Conservation (phyloP, 1,139 yeast genomes). For the Kodamaea sp. region DNA sequence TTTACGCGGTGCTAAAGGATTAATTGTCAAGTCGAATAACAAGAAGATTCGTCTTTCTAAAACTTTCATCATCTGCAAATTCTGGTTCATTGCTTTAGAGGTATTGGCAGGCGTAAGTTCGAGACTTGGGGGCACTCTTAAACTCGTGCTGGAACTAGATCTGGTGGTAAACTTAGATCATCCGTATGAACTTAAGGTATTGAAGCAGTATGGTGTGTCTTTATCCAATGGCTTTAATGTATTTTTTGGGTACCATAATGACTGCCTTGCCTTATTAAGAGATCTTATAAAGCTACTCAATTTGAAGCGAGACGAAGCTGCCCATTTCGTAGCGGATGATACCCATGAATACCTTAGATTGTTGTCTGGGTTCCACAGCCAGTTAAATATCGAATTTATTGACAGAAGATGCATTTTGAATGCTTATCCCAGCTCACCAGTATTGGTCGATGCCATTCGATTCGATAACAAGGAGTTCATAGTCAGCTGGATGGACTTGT, state of each 20-base stretch:
- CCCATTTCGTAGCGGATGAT: conserved; percentile 10
- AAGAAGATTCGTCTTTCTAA: conserved; percentile 11
- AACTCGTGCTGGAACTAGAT: conserved; percentile 17
- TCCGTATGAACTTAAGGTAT: conserved; percentile 14
- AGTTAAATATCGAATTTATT: conserved; percentile 10
- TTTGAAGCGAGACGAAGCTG: conserved; percentile 10
- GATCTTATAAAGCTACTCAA: conserved; percentile 19
- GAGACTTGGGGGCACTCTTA: conserved; percentile 19
- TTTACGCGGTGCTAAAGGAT: conserved; percentile 21
- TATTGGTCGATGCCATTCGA: conserved; percentile 14
- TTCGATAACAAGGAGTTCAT: conserved; percentile 9
- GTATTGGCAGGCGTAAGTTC: conserved; percentile 21
- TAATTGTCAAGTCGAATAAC: conserved; percentile 16
- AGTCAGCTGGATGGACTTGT: conserved; percentile 21
- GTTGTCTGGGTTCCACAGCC: conserved; percentile 13
- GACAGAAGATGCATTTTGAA: conserved; percentile 11
- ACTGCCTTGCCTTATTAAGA: conserved; percentile 13
- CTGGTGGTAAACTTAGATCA: conserved; percentile 13
- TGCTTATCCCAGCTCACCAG: conserved; percentile 9
- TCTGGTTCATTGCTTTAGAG: conserved; percentile 21
- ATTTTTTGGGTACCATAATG: conserved; percentile 18
- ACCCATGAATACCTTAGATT: conserved; percentile 18
- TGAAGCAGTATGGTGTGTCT: conserved; percentile 16
- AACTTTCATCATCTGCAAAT: conserved; percentile 19
- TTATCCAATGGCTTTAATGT: conserved; percentile 17